These are phyloP conservation scores for Fraxinus sp. DNA, from an alignment of 305 asterid species.

Conservation along the genomic window DNA sequence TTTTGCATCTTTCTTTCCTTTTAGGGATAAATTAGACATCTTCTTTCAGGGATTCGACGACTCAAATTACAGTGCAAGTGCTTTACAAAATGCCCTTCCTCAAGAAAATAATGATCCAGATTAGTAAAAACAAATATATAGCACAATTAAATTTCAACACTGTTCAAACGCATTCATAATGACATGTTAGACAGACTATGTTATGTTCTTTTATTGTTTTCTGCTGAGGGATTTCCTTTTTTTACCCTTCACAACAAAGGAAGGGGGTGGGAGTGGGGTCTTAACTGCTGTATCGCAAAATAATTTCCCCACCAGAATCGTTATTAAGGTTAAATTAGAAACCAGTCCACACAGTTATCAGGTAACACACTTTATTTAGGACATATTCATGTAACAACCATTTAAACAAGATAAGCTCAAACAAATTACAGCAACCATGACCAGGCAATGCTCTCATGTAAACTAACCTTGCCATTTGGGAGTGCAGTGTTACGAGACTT, in stretches of 20 bases:
- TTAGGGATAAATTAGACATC: not conserved
- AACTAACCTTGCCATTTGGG: slow-evolving; percentile 42
- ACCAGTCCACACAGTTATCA: not conserved
- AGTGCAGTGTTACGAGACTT: slow-evolving; percentile 27
- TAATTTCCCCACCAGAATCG: not conserved
- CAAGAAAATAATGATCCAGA: not conserved
- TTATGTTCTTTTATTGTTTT: not conserved
- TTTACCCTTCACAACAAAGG: not conserved
- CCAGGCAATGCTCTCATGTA: not conserved
- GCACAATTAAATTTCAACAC: not conserved
- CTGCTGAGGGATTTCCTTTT: not conserved
- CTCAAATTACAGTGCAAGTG: not conserved
- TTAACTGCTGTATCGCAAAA: not conserved
- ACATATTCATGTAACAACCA: not conserved
- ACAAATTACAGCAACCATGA: not conserved
- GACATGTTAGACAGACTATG: not conserved
- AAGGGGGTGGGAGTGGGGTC: not conserved
- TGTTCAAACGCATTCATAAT: not conserved
- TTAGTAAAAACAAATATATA: not conserved
- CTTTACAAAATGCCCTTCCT: not conserved
- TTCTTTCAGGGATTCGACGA: not conserved
- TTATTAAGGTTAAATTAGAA: not conserved
- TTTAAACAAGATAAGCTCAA: not conserved
- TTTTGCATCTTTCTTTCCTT: not conserved
- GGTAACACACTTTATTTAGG: not conserved